These are phyloP conservation scores for Stagonosporopsis tanaceti DNA, from an alignment of 2,329 filamentous ascomycete species.

Conservation along the genomic window DNA sequence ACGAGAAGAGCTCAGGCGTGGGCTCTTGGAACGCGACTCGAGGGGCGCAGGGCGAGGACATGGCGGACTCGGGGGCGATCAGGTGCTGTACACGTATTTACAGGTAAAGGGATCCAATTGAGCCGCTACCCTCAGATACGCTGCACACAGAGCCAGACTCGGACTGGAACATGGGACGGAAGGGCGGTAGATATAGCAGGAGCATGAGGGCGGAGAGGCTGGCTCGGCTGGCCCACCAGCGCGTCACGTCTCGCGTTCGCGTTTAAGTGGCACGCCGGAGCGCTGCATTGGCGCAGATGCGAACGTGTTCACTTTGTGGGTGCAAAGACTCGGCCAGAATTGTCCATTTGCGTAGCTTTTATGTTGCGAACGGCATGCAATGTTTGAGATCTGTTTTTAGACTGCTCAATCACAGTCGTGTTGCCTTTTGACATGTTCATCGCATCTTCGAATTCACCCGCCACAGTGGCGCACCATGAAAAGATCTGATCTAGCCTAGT, in stretches of 20 bases:
- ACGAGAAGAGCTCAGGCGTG: constrained; percentile 48
- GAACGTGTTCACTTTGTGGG: no score
- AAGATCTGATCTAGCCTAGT: not conserved
- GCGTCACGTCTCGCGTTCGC: constrained; percentile 20
- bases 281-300: no score
- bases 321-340: no score
- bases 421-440: no score
- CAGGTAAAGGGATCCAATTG: not conserved
- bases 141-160: constrained; percentile 6
- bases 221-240: constrained; percentile 25
- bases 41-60: constrained; percentile 40
- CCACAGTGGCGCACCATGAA: not conserved
- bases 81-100: constrained; percentile 10
- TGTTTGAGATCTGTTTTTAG: no score
- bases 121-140: constrained; percentile 5
- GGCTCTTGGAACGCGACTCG: constrained; percentile 40
- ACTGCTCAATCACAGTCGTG: no score
- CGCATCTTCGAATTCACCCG: not conserved
- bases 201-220: constrained; percentile 23
- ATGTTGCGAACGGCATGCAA: no score
- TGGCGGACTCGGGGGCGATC: constrained; percentile 16
- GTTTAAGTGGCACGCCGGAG: constrained; percentile 27
- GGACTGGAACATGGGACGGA: constrained; percentile 15
- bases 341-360: no score
- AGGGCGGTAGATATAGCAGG: constrained; percentile 20